Percentiles rank a stretch among this genome's conserved stretches.
Conservation (phyloP, 306 rosid genomes). For the Pyrus pyrifolia region DNA sequence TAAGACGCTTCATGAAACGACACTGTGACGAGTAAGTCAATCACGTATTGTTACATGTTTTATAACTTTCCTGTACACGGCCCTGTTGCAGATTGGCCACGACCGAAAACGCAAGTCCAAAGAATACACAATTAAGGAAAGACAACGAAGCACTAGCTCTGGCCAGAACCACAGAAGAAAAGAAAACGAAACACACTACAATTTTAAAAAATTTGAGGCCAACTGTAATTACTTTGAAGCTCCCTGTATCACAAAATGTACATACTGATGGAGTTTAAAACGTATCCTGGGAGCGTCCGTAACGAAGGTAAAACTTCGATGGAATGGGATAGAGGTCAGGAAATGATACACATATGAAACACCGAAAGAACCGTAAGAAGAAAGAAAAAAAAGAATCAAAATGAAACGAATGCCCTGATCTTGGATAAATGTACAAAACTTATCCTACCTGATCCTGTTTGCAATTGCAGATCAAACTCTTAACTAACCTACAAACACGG, state of each 20-base stretch:
- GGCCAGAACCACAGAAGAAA: background rate
- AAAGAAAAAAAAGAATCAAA: background rate
- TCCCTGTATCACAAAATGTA: slow-evolving; percentile 3
- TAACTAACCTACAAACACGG: slow-evolving; percentile 18
- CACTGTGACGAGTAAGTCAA: no score
- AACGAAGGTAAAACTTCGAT: background rate
- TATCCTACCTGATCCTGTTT: slow-evolving; percentile 19
- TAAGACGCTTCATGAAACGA: no score
- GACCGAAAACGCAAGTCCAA: background rate
- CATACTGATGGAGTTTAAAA: background rate
- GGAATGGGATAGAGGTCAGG: background rate
- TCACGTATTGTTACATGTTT: no score
- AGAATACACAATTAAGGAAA: background rate
- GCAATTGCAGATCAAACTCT: slow-evolving; percentile 6
- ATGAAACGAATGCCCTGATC: slow-evolving; percentile 9
- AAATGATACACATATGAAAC: background rate
- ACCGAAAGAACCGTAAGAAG: background rate
- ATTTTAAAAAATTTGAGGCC: background rate
- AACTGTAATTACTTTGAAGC: background rate
- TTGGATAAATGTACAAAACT: slow-evolving; percentile 5
- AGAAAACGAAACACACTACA: background rate
- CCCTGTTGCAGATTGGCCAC: no score
- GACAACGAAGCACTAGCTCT: background rate
- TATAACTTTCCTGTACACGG: no score
- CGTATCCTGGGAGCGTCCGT: background rate